Evolutionary conservation across 2,329 filamentous ascomycete genomes (phyloP).

Genomic region (Aspergillus puulaauensis): DNA sequence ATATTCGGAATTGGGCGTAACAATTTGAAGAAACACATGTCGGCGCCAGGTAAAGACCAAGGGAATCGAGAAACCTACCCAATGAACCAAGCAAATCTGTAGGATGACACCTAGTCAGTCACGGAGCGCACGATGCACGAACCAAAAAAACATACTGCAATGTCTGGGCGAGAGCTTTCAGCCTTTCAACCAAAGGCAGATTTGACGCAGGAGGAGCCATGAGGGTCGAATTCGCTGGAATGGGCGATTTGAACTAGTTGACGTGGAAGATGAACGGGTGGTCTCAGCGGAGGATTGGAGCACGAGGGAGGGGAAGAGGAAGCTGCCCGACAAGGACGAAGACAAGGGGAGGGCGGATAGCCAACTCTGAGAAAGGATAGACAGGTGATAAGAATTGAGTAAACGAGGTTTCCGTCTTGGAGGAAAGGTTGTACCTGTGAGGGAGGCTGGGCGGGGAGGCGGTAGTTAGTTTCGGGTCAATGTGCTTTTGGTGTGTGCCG

Average conservation of each 20-base stretch:
- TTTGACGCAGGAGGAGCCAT: conserved; percentile 73
- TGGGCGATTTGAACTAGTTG: not conserved
- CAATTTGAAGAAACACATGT: not conserved
- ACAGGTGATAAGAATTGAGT: conserved; percentile 16
- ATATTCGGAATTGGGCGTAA: not conserved
- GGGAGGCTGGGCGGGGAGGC: conserved; percentile 21
- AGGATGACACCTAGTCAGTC: conserved; percentile 33
- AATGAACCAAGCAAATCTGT: conserved; percentile 69
- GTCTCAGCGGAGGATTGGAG: not conserved
- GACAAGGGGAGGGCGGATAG: not conserved
- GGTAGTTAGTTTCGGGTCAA: conserved; percentile 5
- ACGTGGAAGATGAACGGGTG: conserved; percentile 5
- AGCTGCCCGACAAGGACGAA: conserved; percentile 4
- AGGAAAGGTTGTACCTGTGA: conserved; percentile 4
- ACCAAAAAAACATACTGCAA: conserved; percentile 71
- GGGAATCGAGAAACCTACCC: conserved; percentile 60
- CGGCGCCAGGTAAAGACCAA: not conserved
- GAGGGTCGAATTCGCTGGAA: conserved; percentile 13
- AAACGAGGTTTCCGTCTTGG: conserved; percentile 3
- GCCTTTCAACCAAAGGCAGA: conserved; percentile 70
- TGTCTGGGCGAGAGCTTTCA: conserved; percentile 78
- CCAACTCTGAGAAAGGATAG: conserved; percentile 4
- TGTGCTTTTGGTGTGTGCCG: conserved; percentile 9
- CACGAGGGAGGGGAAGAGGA: not conserved
- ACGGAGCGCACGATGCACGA: conserved; percentile 12